Base-by-base conservation (phyloP, 768 basidiomycete genomes). In the Hydnum rufescens region DNA sequence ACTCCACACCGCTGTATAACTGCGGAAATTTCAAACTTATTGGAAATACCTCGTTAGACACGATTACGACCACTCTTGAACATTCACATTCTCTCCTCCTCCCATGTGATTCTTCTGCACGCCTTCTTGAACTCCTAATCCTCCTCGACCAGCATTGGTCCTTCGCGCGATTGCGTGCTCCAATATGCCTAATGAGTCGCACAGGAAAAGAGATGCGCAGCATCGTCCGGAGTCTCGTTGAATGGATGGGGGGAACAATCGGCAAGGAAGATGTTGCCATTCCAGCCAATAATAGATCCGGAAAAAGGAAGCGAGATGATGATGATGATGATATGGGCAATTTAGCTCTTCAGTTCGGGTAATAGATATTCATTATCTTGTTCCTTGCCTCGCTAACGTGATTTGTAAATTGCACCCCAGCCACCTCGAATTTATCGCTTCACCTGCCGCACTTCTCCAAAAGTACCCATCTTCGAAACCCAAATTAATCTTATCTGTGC, bases 141-240 rank as follows among this genome's bases (percentile, higher is more conserved):
- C 68, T 99, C 4, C 76, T 97, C 29, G 95, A 97, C 62, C 90
- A 96, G 61, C 90, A 97, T 61, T 99, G 95, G 95, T 81, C 81
- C 53, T 97, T 78, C 64, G 83, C 84, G 0, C 76, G 78, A 42
- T 74, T 82, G 49, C 75, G 75, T 51, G 61, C 53, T 51, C 95
- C 93, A 0, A 85, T 99, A 32, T 97, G 93, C 63, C 74, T 99
- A n/a, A 73, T 97, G 34, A 85, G 85, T 47, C 74, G 81, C 31
- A 92, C 89, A 4, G 89, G 82, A 2, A 76, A 80, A 55, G 93
- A 99, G 65, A 93, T 95, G 82, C 66, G 95, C 32, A 82, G 84
- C 1, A 88, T 90, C 61, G 86, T 95, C 26, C 70, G 90, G 54
- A 92, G 86, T 70, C 82, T 97, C 84, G 93, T 95, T 76, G 95